Conservation (phyloP, 2,329 filamentous ascomycete species). For the Aspergillus sp. region DNA sequence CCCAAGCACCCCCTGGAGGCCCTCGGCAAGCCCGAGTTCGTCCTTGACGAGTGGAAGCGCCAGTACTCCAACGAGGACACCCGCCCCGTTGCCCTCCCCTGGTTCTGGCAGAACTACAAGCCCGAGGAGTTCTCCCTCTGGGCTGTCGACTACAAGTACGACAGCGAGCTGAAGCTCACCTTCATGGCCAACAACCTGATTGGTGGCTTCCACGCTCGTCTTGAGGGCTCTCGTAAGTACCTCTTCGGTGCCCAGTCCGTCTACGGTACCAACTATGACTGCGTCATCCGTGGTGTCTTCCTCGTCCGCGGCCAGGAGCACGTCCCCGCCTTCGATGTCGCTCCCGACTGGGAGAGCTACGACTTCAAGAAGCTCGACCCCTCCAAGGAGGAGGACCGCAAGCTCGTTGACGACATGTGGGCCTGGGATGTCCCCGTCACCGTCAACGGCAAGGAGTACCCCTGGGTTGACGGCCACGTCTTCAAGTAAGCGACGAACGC, state of each 20-base stretch:
- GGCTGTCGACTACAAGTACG: conserved; percentile 97
- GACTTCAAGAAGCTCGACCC: conserved; percentile 94
- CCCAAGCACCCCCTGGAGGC: conserved; percentile 93
- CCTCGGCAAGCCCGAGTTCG: conserved; percentile 74
- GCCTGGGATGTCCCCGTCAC: conserved; percentile 82
- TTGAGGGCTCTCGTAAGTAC: conserved; percentile 97
- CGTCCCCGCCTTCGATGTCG: conserved; percentile 87
- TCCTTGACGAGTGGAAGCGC: conserved; percentile 97
- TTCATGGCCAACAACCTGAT: conserved; percentile 99
- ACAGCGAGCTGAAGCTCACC: conserved; percentile 90
- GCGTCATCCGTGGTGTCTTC: conserved; percentile 88
- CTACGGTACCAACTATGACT: conserved; percentile 85
- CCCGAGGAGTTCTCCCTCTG: conserved; percentile 95
- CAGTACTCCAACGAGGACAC: conserved; percentile 97
- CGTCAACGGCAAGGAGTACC: conserved; percentile 82
- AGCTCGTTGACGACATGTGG: conserved; percentile 85
- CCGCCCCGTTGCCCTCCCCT: conserved; percentile 76
- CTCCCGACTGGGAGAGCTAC: conserved; percentile 97
- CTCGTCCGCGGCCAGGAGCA: conserved; percentile 89
- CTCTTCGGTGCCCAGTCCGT: conserved; percentile 89
- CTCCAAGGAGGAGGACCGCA: conserved; percentile 76
- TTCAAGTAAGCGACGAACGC: conserved; percentile 75
- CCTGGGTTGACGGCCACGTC: conserved; percentile 90
- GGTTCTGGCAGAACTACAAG: conserved; percentile 97
- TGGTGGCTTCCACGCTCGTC: conserved; percentile 94